Evolutionary conservation across 2,329 filamentous ascomycete genomes (phyloP).

Genomic region (Cyphellophora europaea): DNA sequence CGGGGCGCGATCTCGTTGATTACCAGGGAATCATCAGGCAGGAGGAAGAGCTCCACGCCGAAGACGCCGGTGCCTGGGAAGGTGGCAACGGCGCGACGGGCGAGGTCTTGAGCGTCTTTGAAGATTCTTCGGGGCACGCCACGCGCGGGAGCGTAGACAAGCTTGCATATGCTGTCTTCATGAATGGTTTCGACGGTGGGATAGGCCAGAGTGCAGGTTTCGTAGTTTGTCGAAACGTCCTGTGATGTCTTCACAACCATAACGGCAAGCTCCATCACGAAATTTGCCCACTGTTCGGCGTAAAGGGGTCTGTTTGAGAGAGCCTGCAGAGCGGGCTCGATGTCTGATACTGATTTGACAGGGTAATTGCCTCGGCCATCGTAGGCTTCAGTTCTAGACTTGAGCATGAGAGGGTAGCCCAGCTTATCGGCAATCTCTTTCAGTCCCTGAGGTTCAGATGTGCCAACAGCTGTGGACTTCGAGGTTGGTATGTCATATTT

Average conservation of each 20-base stretch:
- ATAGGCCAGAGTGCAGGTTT: constrained; percentile 53
- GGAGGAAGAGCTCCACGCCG: constrained; percentile 91
- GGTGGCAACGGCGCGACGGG: constrained; percentile 65
- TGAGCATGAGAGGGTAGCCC: constrained; percentile 78
- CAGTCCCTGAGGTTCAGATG: constrained; percentile 32
- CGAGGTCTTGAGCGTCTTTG: constrained; percentile 63
- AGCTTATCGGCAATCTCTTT: constrained; percentile 50
- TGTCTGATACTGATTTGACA: constrained; percentile 49
- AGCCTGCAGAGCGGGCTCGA: constrained; percentile 57
- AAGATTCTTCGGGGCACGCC: constrained; percentile 53
- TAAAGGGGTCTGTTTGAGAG: constrained; percentile 68
- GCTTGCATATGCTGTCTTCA: constrained; percentile 89
- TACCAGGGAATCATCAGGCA: constrained; percentile 60
- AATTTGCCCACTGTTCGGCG: constrained; percentile 81
- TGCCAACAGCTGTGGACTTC: constrained; percentile 52
- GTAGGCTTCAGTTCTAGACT: constrained; percentile 74
- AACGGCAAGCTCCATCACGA: constrained; percentile 78
- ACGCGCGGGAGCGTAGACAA: constrained; percentile 77
- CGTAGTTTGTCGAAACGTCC: constrained; percentile 35
- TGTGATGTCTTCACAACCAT: constrained; percentile 91
- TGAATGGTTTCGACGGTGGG: constrained; percentile 91
- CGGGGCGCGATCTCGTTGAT: constrained; percentile 83
- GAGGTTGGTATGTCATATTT: constrained; percentile 58
- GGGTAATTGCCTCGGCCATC: constrained; percentile 65
- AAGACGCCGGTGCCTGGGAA: constrained; percentile 89